Base-by-base conservation (phyloP, 805 yeast species). In the Wickerhamomyces ciferrii region DNA sequence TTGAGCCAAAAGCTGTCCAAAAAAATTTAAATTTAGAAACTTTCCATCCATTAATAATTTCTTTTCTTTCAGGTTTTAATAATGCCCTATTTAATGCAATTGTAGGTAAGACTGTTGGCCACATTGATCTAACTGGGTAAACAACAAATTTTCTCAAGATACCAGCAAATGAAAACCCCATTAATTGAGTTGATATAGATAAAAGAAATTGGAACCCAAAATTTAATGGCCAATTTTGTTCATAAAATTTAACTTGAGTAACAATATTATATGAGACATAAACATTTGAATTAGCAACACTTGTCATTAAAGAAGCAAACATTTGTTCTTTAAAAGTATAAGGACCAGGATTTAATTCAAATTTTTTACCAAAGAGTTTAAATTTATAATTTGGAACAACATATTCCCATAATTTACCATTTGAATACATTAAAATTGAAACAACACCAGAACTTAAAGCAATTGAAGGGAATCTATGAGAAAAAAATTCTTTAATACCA, bases 91-190 rank as follows among this genome's bases (percentile, higher is more conserved):
- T 75, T 34, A 76, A 58, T n/a, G 76, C 72, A 39, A 76, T 52
- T 0, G 70, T 64, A 14, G 81, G 78, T 49, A 76, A 54, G 2
- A 68, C 46, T 4, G 70, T 60, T 29, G 78, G 81, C 83, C 83
- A 79, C 27, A 79, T 58, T 11, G 77, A 65, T 41, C 65, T 60
- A 5, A 65, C 65, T 9, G 78, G 79, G 52, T 76, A 76, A 7
- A 79, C 71, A 1, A 70, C 69, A 24, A 81, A 73, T 43, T 75
- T 72, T 53, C 83, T 71, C 69, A 79, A 70, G 15, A 81, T 55
- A 38, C 83, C 81, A 2, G 87, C 85, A 58, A 82, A 72, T 2
- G 84, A 83, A 56, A 78, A 78, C 15, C 87, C 88, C 51, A 82
- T 61, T 48, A 76, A 76, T 55, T 79, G 81, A 3, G 83, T 71